These are phyloP conservation scores for Leucogyrophana mollusca DNA, from an alignment of 768 basidiomycete species.

Conservation along the genomic window DNA sequence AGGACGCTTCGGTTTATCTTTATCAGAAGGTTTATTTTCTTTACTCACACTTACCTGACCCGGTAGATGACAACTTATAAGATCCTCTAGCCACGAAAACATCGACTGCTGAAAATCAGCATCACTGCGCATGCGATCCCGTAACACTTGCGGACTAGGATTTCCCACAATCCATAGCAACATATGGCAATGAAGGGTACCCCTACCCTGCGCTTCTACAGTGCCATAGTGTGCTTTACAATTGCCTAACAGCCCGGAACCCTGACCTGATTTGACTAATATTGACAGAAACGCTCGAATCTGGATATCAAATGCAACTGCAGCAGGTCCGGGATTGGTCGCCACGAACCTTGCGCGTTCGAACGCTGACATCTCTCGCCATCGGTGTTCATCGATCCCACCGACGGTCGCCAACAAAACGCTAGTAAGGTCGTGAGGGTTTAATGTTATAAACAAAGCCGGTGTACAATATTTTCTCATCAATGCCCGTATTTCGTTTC, in stretches of 20 bases:
- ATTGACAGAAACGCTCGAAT: neutral
- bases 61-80: neutral
- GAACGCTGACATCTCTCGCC: neutral
- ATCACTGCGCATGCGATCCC: conserved; percentile 20
- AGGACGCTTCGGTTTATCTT: neutral
- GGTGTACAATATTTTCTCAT: conserved; percentile 35
- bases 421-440: conserved; percentile 42
- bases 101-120: conserved; percentile 1
- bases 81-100: too few relatives aligned
- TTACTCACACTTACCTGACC: neutral
- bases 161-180: conserved; percentile 35
- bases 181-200: conserved; percentile 40
- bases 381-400: conserved; percentile 1
- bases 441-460: conserved; percentile 43
- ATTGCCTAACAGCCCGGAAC: too few relatives aligned
- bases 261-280: neutral
- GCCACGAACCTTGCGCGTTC: neutral
- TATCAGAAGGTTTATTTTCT: neutral
- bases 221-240: conserved; percentile 32
- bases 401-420: conserved; percentile 20
- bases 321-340: neutral
- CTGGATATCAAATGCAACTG: too few relatives aligned
- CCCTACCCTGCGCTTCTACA: conserved; percentile 39
- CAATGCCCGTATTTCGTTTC: conserved; percentile 38
- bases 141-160: conserved; percentile 15